Percentiles rank a stretch among this genome's conserved stretches.
Evolutionary conservation across 441 rosid genomes (phyloP).

Genomic region (Populus hybrid): DNA sequence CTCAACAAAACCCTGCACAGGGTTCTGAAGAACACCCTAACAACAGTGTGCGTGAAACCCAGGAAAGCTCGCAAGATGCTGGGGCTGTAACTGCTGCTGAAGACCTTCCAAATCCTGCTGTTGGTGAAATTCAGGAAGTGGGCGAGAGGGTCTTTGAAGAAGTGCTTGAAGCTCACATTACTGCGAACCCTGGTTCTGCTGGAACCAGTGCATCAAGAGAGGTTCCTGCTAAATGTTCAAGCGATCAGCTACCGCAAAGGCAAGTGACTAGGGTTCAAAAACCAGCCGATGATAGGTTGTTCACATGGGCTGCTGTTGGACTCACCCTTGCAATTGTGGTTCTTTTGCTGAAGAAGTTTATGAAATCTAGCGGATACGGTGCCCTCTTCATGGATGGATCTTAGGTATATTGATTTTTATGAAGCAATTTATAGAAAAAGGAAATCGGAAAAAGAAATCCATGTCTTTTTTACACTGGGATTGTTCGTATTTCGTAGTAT

Average conservation of each 20-base stretch:
- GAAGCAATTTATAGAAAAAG: neutral
- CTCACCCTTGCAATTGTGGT: conserved; percentile 78
- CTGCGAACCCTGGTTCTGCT: conserved; percentile 26
- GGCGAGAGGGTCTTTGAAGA: conserved; percentile 43
- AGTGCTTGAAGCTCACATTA: conserved; percentile 36
- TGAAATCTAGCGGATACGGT: conserved; percentile 73
- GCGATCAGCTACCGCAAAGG: conserved; percentile 29
- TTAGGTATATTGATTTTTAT: conserved; percentile 20
- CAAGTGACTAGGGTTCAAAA: conserved; percentile 41
- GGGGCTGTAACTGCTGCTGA: conserved; percentile 21
- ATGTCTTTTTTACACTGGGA: neutral
- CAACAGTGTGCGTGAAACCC: conserved; percentile 27
- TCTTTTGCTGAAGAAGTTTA: conserved; percentile 81
- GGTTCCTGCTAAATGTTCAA: conserved; percentile 28
- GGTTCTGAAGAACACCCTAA: conserved; percentile 33
- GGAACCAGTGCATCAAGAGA: conserved; percentile 28
- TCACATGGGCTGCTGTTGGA: conserved; percentile 85
- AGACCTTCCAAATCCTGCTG: conserved; percentile 27
- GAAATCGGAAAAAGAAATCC: neutral
- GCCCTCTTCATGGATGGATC: conserved; percentile 82
- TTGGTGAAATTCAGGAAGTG: conserved; percentile 7
- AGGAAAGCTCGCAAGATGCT: conserved; percentile 21
- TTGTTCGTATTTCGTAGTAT: conserved; percentile 4
- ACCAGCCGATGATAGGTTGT: conserved; percentile 72
- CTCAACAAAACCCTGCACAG: conserved; percentile 31